Evolutionary conservation across 345 rosid genomes (phyloP), one percentile per base, ranked within the genome.

Genomic region (Microcos paniculata): DNA sequence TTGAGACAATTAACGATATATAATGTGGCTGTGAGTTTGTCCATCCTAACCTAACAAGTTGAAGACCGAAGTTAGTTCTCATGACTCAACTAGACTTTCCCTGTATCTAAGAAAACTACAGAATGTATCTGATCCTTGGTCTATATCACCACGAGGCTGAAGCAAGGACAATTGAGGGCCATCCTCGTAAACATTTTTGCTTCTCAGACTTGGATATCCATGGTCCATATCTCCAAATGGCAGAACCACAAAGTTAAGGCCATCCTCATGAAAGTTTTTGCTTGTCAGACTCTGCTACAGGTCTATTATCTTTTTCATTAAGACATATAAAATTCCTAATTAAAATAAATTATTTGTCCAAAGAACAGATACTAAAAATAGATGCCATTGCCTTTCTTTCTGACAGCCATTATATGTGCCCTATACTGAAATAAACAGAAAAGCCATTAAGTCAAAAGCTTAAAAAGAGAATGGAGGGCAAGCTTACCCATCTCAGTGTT

Each of bases 401-500:
- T 9, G 10, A 42, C 9, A 42, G 11, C 45, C 8, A 42, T 42
- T 42, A 7, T 42, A 6, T 42, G 45, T 42, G 45, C 11, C 45
- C 30, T 28, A 24, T 14, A 58, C 35, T 1, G 18, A 28, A 57
- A 58, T 58, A 58, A 58, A 58, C 35, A 42, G 62, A 65, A 15
- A 18, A 11, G 18, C 52, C 51, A 43, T 26, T 55, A 76, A 78
- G 72, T 53, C 53, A 48, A 71, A 53, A 45, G 67, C 45, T 72
- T 35, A 33, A 14, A 7, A 77, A 57, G 52, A 46, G 56, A 75
- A 71, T 0, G 19, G 28, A 75, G 30, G 46, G 57, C 15, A 81
- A 62, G 58, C 92, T 87, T 88, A 96, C 99, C 99, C 98, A 96
- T 87, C 91, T 85, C 61, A 93, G 82, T 0, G 98, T 92, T 35